Conservation (phyloP, 2,329 filamentous ascomycete species). For the Neonectria sp. region DNA sequence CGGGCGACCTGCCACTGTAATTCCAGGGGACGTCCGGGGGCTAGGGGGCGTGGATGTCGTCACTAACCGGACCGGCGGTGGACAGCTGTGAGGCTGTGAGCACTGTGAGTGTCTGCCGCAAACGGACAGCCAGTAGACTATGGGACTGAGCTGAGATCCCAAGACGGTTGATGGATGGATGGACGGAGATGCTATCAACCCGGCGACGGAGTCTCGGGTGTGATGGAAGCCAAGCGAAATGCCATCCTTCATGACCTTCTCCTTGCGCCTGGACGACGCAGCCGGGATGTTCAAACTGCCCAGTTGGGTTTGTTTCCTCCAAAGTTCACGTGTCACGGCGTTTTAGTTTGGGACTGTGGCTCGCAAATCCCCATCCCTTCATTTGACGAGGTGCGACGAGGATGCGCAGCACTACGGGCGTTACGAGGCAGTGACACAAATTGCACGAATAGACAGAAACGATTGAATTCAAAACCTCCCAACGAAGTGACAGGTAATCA, state of each 20-base stretch:
- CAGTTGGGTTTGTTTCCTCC: neutral
- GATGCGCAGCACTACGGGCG: neutral
- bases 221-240: constrained; percentile 5
- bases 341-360: neutral
- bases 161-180: neutral
- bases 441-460: neutral
- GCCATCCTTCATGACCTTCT: neutral
- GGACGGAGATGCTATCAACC: neutral
- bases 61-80: constrained; percentile 13
- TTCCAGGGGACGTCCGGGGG: constrained; percentile 24
- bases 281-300: neutral
- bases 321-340: constrained; percentile 22
- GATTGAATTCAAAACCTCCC: neutral
- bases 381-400: neutral
- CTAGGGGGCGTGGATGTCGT: constrained; percentile 32
- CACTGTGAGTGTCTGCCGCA: neutral
- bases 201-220: neutral
- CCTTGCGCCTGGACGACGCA: constrained; percentile 5
- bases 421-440: neutral
- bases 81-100: constrained; percentile 10
- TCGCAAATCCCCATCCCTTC: constrained; percentile 6
- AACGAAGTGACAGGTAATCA: neutral
- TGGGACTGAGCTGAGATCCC: too few species aligned
- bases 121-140: neutral
- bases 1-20: constrained; percentile 24